Base-by-base conservation (phyloP, 2,329 filamentous ascomycete genomes). In the Calonectria pseudoreteaudii region DNA sequence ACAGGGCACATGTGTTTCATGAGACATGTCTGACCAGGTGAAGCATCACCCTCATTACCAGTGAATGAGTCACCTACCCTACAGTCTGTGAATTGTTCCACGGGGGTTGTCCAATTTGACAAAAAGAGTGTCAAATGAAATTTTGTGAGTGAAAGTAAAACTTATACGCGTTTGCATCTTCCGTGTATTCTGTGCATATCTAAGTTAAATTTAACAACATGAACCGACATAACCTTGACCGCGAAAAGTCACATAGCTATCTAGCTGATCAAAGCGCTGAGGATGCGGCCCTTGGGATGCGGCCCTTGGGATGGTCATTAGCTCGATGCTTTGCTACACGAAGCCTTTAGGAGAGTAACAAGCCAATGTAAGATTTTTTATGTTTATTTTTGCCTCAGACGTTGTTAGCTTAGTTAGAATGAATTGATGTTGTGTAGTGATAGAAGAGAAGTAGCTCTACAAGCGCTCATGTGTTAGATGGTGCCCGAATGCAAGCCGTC, bases 41-140 rank as follows among this genome's bases (percentile, higher is more conserved):
- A 20, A 34, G 6, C n/a, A 28, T 62, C 36, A 13, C 23, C 14
- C 34, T 38, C 36, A 38, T 62, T 20, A 28, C 23, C 18, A 28
- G 13, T 30, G 56, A 14, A 34, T 58, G 56, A 62, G 56, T 41
- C 56, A 62, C 34, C 56, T 62, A 62, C 56, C 56, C 56, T 62
- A 41, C 14, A 62, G 34, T 9, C 36, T 20, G 5, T 13, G 36
- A 20, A 16, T 10, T 60, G 34, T 38, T 9, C 1, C 14, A 20
- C 14, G 7, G 26, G 16, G 31, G 26, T 20, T 20, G 26, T 14
- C 5, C 31, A 20, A 53, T 31, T 18, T 13, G 14, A 28, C 13
- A 4, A 18, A 53, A 20, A 53, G 18, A 31, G 18, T 47, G 23
- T 47, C 9, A 53, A 53, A 30, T 28, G 26, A 18, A n/a, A 14